Base-by-base conservation (phyloP, 2,329 filamentous ascomycete species). In the Tolypocladium cylindrosporum region DNA sequence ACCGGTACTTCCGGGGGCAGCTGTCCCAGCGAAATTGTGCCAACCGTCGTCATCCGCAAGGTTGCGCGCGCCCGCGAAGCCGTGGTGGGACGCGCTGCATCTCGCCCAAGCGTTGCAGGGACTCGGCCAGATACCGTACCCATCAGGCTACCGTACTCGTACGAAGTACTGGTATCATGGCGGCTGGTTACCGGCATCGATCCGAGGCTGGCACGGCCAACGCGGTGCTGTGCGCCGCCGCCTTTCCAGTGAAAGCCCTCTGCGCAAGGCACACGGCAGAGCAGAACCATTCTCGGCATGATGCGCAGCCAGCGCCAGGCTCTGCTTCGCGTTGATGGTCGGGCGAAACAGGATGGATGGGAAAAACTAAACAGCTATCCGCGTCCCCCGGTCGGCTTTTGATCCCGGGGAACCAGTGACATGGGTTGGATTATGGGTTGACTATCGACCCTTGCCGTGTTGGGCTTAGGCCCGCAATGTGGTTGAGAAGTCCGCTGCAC, bases 401-500 rank as follows among this genome's bases (percentile, higher is more conserved):
- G 48, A 51, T 51, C 48, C 48, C 27, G 45, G 16, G 16, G 48
- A 51, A n/a, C 27, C 27, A 51, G 48, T 36, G 48, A 51, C 48
- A 51, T 51, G 48, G 48, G 16, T 3, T 7, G 14, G 7, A 13
- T 14, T 9, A 51, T 51, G 48, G 48, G 16, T 3, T 7, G 14
- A 13, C 7, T 4, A 11, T 51, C 48, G 48, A n/a, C 31, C 48
- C 56, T 59, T 60, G 24, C 63, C 57, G 40, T 31, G 48, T 43
- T 56, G 4, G 56, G 64, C 48, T 55, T 65, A 64, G 64, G 21
- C 59, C 45, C 0, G 1, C 55, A 63, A 63, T 65, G 48, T 66
- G 64, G 64, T 66, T 66, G 64, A 63, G 64, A 54, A 62, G 55
- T 39, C 57, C 57, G 57, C 57, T 58, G 55, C 48, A 52, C 10